Evolutionary conservation across 768 basidiomycete genomes (phyloP), one percentile per base, ranked within the genome.

Genomic region (Boletus rex-veris): DNA sequence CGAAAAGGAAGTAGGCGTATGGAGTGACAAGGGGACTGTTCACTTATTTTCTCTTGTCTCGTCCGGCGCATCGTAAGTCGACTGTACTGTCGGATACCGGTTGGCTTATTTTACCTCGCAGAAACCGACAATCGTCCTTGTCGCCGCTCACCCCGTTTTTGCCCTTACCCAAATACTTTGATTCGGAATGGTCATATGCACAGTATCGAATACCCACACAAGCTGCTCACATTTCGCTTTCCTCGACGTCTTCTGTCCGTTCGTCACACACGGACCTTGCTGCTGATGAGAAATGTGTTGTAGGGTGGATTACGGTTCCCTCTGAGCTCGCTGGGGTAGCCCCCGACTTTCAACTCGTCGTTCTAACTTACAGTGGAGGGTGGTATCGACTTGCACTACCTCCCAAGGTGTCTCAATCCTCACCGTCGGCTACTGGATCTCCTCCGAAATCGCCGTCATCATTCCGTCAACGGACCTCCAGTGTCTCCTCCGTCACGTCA

Each of bases 181-280:
- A 86, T 64, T 94, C 92, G n/a, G 88, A 94, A 69, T 96, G 93
- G 94, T 95, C 93, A 0, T 94, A 96, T 65, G 91, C 93, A 14
- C 88, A 91, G 60, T 97, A 90, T 68, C 82, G 90, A 40, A 89
- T 97, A 64, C 93, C 93, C 3, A 75, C 87, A 3, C 90, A 92
- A 60, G 86, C 87, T 2, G 77, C 92, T 8, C 91, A 94, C 58
- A 86, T 92, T 44, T 86, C 89, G 11, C 72, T 93, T 33, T 83
- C 86, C 12, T 81, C 88, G 3, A 79, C 83, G n/a, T 78, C 84
- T 2, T 67, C 80, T 11, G 70, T 74, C 46, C 79, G 79, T 55
- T 76, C 85, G 3, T 75, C 84, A 6, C 74, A 79, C 14, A 75
- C 76, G 3, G 87, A 86, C 60, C 74, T 84, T 30, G 80, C 79